phyloP scores from a whole-genome alignment of 192 early-diverging fungal species.

The Chytriomyces sp. region DNA sequence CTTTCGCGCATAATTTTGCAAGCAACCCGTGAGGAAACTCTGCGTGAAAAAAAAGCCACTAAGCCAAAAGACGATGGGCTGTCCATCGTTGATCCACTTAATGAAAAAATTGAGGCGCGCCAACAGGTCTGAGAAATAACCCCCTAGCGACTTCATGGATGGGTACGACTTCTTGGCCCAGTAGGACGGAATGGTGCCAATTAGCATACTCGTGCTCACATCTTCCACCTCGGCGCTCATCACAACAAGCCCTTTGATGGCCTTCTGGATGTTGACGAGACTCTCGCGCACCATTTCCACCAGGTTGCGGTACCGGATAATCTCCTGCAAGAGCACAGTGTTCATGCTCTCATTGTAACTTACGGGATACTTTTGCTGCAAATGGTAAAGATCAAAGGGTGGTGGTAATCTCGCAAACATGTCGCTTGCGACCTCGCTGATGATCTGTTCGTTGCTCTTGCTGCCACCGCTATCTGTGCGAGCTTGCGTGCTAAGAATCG shows the following conservation, averaged over 20 bases:
- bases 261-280: slow-evolving; percentile 63
- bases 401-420: slow-evolving; percentile 56
- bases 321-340: slow-evolving; percentile 63
- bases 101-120: slow-evolving; percentile 53
- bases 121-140: slow-evolving; percentile 58
- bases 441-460: slow-evolving; percentile 56
- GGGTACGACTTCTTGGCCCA: slow-evolving; percentile 66
- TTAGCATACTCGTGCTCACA: slow-evolving; percentile 55
- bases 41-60: slow-evolving; percentile 70
- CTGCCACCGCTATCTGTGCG: slow-evolving; percentile 43
- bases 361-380: slow-evolving; percentile 58
- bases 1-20: slow-evolving; percentile 62
- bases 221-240: slow-evolving; percentile 66
- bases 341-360: slow-evolving; percentile 66
- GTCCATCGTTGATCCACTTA: slow-evolving; percentile 61
- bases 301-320: slow-evolving; percentile 57
- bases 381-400: slow-evolving; percentile 47
- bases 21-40: slow-evolving; percentile 60
- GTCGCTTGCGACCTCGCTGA: slow-evolving; percentile 56
- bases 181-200: slow-evolving; percentile 53
- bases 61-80: slow-evolving; percentile 66
- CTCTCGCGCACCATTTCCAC: slow-evolving; percentile 56
- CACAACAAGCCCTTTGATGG: slow-evolving; percentile 64
- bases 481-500: slow-evolving; percentile 56
- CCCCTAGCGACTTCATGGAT: slow-evolving; percentile 58